Percentiles rank a stretch among this genome's conserved stretches.
Evolutionary conservation across 176 grass and related monocot species (phyloP).

Genomic region (Saccharum spontaneum): DNA sequence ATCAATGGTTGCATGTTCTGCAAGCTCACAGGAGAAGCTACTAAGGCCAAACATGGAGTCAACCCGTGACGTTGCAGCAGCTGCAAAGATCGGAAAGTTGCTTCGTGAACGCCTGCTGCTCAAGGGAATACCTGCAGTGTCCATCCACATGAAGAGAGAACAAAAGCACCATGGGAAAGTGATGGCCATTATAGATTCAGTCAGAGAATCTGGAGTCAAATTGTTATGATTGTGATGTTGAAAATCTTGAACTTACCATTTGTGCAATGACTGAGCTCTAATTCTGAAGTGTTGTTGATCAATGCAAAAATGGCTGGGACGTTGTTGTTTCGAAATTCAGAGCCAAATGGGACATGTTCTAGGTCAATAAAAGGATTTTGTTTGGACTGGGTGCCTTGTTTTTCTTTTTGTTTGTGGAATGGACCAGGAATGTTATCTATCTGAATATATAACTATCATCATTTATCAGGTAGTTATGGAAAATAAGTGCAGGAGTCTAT

Average conservation of each 20-base stretch:
- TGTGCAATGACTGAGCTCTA: background rate
- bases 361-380: slow-evolving; percentile 24
- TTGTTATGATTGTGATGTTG: slow-evolving; percentile 55
- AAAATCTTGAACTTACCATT: background rate
- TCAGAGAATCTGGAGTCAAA: slow-evolving; percentile 76
- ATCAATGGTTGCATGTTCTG: slow-evolving; percentile 52
- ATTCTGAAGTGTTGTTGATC: background rate
- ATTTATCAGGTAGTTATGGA: background rate
- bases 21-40: slow-evolving; percentile 82
- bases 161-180: slow-evolving; percentile 88
- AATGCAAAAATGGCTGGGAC: background rate
- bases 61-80: slow-evolving; percentile 65
- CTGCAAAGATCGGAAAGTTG: slow-evolving; percentile 71
- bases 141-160: slow-evolving; percentile 69
- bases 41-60: slow-evolving; percentile 65
- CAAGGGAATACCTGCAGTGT: slow-evolving; percentile 80
- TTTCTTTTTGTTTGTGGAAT: background rate
- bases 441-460: background rate
- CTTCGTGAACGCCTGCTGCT: slow-evolving; percentile 73
- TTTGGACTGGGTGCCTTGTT: background rate
- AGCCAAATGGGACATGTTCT: background rate
- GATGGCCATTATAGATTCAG: slow-evolving; percentile 68
- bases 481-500: background rate
- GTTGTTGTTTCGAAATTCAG: background rate
- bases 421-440: background rate